phyloP scores from a whole-genome alignment of 441 rosid genomes.

The Pelargonium myrrhifolium region DNA sequence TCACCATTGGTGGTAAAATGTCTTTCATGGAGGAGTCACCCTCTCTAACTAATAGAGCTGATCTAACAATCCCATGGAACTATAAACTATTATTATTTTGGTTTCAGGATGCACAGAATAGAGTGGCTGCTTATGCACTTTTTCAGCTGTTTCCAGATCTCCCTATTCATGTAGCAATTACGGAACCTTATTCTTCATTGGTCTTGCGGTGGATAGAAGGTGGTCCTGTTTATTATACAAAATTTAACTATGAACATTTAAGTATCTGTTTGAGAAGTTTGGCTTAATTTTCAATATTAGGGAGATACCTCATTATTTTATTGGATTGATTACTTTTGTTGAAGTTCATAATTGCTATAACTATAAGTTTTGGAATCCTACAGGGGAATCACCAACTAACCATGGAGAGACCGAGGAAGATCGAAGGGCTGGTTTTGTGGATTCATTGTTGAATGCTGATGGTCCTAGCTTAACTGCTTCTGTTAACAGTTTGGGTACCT shows the following conservation, averaged over 20 bases:
- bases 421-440: slow-evolving; percentile 74
- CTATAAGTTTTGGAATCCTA: slow-evolving; percentile 19
- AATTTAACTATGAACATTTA: slow-evolving; percentile 5
- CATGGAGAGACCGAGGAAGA: slow-evolving; percentile 49
- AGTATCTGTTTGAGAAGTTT: slow-evolving; percentile 1
- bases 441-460: slow-evolving; percentile 47
- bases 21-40: background rate
- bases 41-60: background rate
- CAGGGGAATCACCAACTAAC: slow-evolving; percentile 49
- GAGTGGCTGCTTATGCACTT: slow-evolving; percentile 79
- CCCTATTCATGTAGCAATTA: slow-evolving; percentile 62
- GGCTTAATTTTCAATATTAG: background rate
- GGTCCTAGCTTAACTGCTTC: slow-evolving; percentile 27
- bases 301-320: background rate
- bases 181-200: slow-evolving; percentile 72
- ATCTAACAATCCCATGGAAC: background rate
- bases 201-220: slow-evolving; percentile 73
- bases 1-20: background rate
- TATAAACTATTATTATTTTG: slow-evolving; percentile 3
- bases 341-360: slow-evolving; percentile 13
- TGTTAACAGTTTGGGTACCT: slow-evolving; percentile 20
- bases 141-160: slow-evolving; percentile 66
- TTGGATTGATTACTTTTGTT: background rate
- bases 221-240: slow-evolving; percentile 22
- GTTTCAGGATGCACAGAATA: slow-evolving; percentile 84